Base-by-base conservation (phyloP, 176 grass and related monocot species). In the Pontederia crassipes region DNA sequence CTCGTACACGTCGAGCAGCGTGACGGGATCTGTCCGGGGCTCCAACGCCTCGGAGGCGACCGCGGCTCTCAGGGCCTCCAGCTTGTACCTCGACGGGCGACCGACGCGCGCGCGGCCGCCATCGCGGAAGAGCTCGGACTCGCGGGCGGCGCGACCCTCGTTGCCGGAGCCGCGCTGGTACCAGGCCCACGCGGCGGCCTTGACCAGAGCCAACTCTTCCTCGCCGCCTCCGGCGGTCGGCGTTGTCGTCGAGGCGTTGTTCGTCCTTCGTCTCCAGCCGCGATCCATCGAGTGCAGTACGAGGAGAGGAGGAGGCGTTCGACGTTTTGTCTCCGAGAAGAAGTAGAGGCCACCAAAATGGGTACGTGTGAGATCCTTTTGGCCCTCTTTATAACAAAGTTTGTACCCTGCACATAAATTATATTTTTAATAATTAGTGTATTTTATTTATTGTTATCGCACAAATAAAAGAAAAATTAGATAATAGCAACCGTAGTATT, bases 1-100 rank as follows among this genome's bases (percentile, higher is more conserved):
- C 81, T 88, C 84, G 73, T 85, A 95, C 52, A 80, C 59, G 72
- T 95, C 89, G n/a, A 95, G 89, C 45, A 95, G 85, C 40, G 81
- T 75, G 66, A 75, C 62, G 54, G 79, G 29, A 47, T 28, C 61
- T 11, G 26, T 24, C 63, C 45, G 27, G 18, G 28, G 18, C 46
- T 17, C 59, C 29, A 54, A 15, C 26, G 54, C 64, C 51, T 12
- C 14, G 51, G 14, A 54, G 11, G 11, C 14, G 12, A 15, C n/a
- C 8, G 11, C 14, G n/a, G 13, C 27, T 24, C 0, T 27, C 12
- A 60, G 28, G 12, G 58, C 58, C 28, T 60, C 58, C 13, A 60
- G 58, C 28, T 40, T 12, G 58, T 60, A 60, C 11, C 58, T 24
- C 12, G 58, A 60, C 11, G 58, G 28, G 26, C 58, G 27, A 29